Conservation (phyloP, 2,329 filamentous ascomycete genomes). For the Fusarium sp. region DNA sequence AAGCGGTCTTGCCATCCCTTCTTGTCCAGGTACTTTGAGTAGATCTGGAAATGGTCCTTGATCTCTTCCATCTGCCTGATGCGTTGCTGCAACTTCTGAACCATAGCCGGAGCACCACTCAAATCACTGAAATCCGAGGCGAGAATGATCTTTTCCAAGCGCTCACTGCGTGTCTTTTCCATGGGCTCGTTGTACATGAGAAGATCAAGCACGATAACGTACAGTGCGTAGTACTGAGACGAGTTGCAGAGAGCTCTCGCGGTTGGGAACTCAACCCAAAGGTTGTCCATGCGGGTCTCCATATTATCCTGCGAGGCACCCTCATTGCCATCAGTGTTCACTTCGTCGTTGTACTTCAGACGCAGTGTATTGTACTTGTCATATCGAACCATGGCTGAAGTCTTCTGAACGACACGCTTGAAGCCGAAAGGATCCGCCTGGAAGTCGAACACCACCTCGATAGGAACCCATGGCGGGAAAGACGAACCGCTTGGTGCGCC, state of each 20-base stretch:
- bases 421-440: conserved; percentile 96
- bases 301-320: conserved; percentile 66
- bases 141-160: conserved; percentile 98
- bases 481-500: conserved; percentile 85
- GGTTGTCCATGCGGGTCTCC: conserved; percentile 91
- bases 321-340: conserved; percentile 73
- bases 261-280: conserved; percentile 97
- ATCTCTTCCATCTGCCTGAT: conserved; percentile 96
- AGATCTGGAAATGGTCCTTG: conserved; percentile 94
- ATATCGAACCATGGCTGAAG: conserved; percentile 92
- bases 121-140: conserved; percentile 98
- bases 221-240: conserved; percentile 96
- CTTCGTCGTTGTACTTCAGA: conserved; percentile 96
- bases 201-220: conserved; percentile 96
- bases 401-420: conserved; percentile 95
- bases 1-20: conserved; percentile 93
- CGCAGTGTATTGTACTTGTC: conserved; percentile 99
- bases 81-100: conserved; percentile 89
- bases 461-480: conserved; percentile 98
- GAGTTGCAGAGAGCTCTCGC: conserved; percentile 97
- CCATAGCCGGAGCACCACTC: conserved; percentile 92
- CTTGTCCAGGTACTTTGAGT: conserved; percentile 86
- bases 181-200: conserved; percentile 95
- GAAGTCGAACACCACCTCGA: conserved; percentile 99
- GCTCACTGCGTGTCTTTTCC: conserved; percentile 96